Conservation (phyloP, 2,329 filamentous ascomycete species). For the Aureobasidium sp. region DNA sequence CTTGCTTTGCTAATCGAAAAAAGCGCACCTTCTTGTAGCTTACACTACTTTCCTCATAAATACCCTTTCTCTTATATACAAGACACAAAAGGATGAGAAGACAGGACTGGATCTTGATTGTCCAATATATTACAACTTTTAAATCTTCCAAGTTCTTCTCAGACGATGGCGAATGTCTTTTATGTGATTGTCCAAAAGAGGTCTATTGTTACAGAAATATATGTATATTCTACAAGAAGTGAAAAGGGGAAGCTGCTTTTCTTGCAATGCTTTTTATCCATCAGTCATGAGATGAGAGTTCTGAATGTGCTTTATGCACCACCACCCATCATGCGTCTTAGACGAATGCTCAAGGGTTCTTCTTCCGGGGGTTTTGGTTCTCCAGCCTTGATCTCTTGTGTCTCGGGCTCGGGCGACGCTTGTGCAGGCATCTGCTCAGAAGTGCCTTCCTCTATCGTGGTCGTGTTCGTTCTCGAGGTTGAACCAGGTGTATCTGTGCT, state of each 20-base stretch:
- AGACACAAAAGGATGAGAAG: background rate
- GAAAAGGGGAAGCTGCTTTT: background rate
- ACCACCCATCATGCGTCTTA: constrained; percentile 3
- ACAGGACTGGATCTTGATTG: background rate
- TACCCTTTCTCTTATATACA: background rate
- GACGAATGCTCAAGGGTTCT: constrained; percentile 1
- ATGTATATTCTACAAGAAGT: background rate
- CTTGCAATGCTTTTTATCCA: background rate
- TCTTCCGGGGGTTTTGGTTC: background rate
- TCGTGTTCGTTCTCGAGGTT: background rate
- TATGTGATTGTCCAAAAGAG: background rate
- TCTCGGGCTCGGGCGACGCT: background rate
- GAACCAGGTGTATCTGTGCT: background rate
- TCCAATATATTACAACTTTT: background rate
- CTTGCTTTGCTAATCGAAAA: background rate
- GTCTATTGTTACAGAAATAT: background rate
- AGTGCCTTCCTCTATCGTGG: background rate
- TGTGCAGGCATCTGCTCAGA: background rate
- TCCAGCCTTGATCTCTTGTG: background rate
- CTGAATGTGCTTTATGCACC: background rate
- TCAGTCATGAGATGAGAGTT: background rate
- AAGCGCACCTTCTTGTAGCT: background rate
- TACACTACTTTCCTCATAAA: background rate
- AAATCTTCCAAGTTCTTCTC: background rate
- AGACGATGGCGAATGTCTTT: background rate